These are phyloP conservation scores for Ceratocystis albifundus DNA, from an alignment of 2,329 filamentous ascomycete genomes.

Conservation along the genomic window DNA sequence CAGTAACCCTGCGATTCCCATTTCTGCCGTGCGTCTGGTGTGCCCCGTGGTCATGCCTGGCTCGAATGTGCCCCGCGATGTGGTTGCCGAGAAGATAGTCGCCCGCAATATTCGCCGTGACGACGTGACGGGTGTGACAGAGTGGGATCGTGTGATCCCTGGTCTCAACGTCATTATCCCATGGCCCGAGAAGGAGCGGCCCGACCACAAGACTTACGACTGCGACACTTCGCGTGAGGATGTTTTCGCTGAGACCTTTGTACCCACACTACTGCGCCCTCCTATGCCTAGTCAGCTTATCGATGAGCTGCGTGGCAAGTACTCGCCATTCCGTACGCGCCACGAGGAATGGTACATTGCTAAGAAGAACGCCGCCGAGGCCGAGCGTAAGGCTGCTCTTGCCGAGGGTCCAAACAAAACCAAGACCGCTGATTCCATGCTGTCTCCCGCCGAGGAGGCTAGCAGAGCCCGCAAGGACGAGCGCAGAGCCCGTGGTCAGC, in stretches of 20 bases:
- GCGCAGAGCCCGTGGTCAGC: constrained; percentile 44
- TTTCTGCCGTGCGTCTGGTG: constrained; percentile 69
- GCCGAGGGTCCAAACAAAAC: constrained; percentile 26
- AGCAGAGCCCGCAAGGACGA: constrained; percentile 43
- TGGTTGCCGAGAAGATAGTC: constrained; percentile 62
- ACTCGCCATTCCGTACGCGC: constrained; percentile 67
- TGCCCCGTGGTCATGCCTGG: constrained; percentile 56
- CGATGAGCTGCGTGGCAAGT: constrained; percentile 76
- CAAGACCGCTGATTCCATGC: constrained; percentile 32
- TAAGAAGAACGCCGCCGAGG: constrained; percentile 50
- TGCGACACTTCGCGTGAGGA: constrained; percentile 65
- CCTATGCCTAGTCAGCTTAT: constrained; percentile 71
- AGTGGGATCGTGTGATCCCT: constrained; percentile 50
- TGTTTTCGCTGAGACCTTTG: constrained; percentile 63
- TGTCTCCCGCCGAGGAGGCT: constrained; percentile 48
- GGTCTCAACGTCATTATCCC: constrained; percentile 63
- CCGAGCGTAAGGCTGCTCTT: constrained; percentile 32
- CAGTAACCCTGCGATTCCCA: constrained; percentile 47
- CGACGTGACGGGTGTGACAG: constrained; percentile 34
- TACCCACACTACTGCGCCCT: constrained; percentile 62
- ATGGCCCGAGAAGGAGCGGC: constrained; percentile 56
- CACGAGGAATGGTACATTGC: constrained; percentile 65
- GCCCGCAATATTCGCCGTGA: constrained; percentile 36
- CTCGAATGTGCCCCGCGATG: constrained; percentile 57
- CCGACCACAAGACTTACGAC: constrained; percentile 42